phyloP scores from a whole-genome alignment of 805 yeast species.

The Ogataea glucozyma region DNA sequence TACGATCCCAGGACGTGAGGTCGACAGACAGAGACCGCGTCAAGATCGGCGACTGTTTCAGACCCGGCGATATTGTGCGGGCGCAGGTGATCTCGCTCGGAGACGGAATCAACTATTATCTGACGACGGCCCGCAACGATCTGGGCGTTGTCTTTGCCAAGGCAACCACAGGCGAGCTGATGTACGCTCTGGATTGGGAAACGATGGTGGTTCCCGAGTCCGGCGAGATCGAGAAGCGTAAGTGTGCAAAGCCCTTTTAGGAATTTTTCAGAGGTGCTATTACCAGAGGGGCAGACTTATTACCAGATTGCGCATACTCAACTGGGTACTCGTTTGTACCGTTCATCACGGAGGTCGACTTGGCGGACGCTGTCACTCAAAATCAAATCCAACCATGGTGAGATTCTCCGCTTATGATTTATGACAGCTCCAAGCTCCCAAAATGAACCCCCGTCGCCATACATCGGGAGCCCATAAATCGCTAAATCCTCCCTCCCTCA shows the following conservation, averaged over 20 bases:
- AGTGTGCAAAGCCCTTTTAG: slow-evolving; percentile 87
- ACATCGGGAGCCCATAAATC: no score
- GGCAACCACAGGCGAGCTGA: slow-evolving; percentile 64
- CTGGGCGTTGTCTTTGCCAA: slow-evolving; percentile 92
- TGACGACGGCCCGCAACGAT: slow-evolving; percentile 87
- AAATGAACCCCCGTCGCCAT: no score
- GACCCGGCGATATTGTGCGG: slow-evolving; percentile 90
- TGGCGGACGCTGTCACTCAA: no score
- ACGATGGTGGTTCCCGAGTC: slow-evolving; percentile 80
- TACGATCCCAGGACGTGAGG: slow-evolving; percentile 84
- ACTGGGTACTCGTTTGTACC: no score
- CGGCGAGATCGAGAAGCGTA: slow-evolving; percentile 75
- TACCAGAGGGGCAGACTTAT: no score
- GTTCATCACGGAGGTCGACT: no score
- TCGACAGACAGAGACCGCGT: slow-evolving; percentile 90
- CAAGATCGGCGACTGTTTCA: slow-evolving; percentile 72
- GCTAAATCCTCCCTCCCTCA: no score
- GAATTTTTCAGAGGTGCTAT: no score
- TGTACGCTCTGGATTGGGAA: slow-evolving; percentile 95
- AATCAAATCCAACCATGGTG: no score
- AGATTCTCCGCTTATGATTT: no score
- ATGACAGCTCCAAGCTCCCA: no score
- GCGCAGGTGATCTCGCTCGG: slow-evolving; percentile 86
- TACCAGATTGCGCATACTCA: no score
- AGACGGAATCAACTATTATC: slow-evolving; percentile 88